Evolutionary conservation across 2,329 filamentous ascomycete genomes (phyloP), one percentile per base, ranked within the genome.

Genomic region (Piedraia hortae): DNA sequence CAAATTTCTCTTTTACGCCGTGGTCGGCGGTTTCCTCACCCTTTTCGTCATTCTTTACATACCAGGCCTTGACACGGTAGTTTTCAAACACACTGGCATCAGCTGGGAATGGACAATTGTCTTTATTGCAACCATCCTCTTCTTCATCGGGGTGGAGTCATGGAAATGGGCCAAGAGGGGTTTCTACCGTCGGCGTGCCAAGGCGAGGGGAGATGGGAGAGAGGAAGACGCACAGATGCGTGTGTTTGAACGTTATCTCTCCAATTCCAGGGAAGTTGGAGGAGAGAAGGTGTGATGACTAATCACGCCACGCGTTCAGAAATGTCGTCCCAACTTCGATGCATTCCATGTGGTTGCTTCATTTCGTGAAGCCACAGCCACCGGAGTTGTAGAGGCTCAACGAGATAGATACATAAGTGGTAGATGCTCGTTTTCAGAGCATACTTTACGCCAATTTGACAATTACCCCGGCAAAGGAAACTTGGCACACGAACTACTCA

Each of bases 51-150:
- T 50, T 10, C 37, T 54, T 0, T 75, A 75, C 34, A 71, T 74
- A 23, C 69, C 69, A 0, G 59, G 59, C 6, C 50, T 73, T 33
- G 71, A 70, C 38, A 51, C 53, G 5, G 45, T 49, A 2, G 65
- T 73, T 0, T 72, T 72, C 42, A 58, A 65, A 36, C 68, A 73
- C 31, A 53, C 46, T 2, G 56, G 56, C 0, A 72, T 73, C 25
- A 53, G 46, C 4, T 68, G 63, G 65, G 25, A 73, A 38, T 74
- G 66, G 68, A 62, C 49, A 0, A 54, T 74, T 19, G 61, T 72
- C 1, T 60, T 74, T 27, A 45, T 67, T 16, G 55, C 56, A 11
- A 50, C 58, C 0, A 36, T 56, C 0, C 34, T 72, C 3, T 75
- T 73, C 46, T 60, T 74, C 35, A 34, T 48, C 0, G 65, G 65